These are phyloP conservation scores for Monosporascus ibericus DNA, from an alignment of 2,329 filamentous ascomycete species.

Conservation along the genomic window DNA sequence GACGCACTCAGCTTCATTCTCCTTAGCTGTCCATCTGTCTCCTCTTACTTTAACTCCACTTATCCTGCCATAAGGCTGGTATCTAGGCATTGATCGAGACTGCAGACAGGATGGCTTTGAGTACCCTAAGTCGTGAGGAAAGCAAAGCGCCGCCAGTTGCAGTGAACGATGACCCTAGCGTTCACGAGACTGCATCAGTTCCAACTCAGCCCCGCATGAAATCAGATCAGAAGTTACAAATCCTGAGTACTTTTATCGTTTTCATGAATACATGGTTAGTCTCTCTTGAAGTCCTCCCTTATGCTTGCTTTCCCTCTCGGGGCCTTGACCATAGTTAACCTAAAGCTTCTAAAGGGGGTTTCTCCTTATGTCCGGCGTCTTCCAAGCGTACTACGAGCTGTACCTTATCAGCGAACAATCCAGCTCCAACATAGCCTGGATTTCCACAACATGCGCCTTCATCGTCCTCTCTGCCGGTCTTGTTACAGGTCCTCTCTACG, in stretches of 20 bases:
- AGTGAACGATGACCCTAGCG: no score
- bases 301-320: neutral
- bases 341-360: slow-evolving; percentile 8
- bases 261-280: slow-evolving; percentile 15
- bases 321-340: no score
- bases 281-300: neutral
- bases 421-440: slow-evolving; percentile 16
- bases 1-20: no score
- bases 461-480: slow-evolving; percentile 11
- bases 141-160: no score
- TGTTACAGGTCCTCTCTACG: slow-evolving; percentile 13
- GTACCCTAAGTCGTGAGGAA: no score
- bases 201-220: no score
- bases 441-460: slow-evolving; percentile 15
- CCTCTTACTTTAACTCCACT: no score
- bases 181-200: no score
- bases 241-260: slow-evolving; percentile 13
- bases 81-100: no score
- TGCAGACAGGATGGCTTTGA: no score
- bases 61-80: no score
- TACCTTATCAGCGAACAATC: slow-evolving; percentile 4
- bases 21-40: no score
- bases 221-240: slow-evolving; percentile 8
- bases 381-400: slow-evolving; percentile 16
- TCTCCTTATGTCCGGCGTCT: slow-evolving; percentile 16